Base-by-base conservation (phyloP, 257 asterid genomes). In the Lycium barbarum region DNA sequence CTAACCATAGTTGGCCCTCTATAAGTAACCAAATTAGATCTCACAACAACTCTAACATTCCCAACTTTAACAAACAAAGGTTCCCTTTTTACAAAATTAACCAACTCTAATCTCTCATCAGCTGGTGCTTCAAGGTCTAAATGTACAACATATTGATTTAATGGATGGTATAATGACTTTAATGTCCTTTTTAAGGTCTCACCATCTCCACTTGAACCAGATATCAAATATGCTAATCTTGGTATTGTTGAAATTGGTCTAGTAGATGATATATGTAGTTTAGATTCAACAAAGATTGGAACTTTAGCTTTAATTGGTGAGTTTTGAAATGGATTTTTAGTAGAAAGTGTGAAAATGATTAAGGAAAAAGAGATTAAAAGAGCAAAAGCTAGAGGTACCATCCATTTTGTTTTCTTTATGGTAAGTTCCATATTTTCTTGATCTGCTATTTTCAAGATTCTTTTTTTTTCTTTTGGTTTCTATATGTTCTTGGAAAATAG, bases 1-100 rank as follows among this genome's bases (percentile, higher is more conserved):
- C 88, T 88, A 83, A 94, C 97, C 97, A 94, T 94, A 35, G 95
- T 93, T 2, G 97, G 98, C 2, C 96, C 98, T 59, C 95, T 86
- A 72, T 92, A 94, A 45, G 98, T 94, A 35, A 94, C 97, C 88
- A 93, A 84, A 89, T 94, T 94, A 65, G 98, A 91, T 86, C 90
- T 92, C 65, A 55, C 79, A 40, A 93, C 86, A 7, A 93, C 93
- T 78, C 95, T 85, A 26, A 93, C 98, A 84, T 94, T 94, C 82
- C 91, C 91, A 81, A 92, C 89, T 84, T 79, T 3, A 70, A 58
- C 84, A 89, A 90, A 94, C 58, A 89, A 53, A 11, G 86, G 84
- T 59, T 93, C 92, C 81, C 78, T 89, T 84, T 85, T 87, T 57
- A 93, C 97, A 84, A 88, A 93, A 0, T 59, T 79, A 49, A 84